Conservation (phyloP, 1,284 basidiomycete genomes). For the Austropuccinia psidii region DNA sequence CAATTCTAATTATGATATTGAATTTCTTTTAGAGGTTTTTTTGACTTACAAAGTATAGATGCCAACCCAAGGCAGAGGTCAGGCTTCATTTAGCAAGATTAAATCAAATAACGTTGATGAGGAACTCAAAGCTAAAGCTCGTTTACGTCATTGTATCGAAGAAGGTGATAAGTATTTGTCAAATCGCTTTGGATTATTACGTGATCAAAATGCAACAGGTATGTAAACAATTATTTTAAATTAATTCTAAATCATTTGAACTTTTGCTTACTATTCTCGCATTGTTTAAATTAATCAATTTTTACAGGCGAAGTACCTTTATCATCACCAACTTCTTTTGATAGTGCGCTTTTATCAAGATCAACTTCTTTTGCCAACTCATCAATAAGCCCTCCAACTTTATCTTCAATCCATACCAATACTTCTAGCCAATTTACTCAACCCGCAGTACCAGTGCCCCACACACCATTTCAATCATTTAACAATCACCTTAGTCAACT, state of each 20-base stretch:
- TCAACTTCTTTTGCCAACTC: not conserved
- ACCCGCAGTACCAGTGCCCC: constrained; percentile 3
- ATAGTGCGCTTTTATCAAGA: too few species aligned
- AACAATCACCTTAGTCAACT: constrained; percentile 35
- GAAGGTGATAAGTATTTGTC: constrained; percentile 16
- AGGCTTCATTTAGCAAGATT: constrained; percentile 8
- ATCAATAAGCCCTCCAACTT: too few species aligned
- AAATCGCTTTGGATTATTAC: constrained; percentile 25
- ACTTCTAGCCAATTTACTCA: not conserved
- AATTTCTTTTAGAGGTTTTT: constrained; percentile 12
- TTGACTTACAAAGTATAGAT: not conserved
- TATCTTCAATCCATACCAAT: too few species aligned
- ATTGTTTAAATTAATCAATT: too few species aligned
- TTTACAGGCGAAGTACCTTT: not conserved
- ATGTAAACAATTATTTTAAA: too few species aligned
- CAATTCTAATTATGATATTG: constrained; percentile 1
- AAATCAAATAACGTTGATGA: not conserved
- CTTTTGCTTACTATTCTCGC: too few species aligned
- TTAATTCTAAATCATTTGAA: not conserved
- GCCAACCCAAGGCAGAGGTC: not conserved
- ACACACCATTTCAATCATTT: constrained; percentile 22
- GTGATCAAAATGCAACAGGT: not conserved
- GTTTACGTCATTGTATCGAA: constrained; percentile 24
- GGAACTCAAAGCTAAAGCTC: not conserved
- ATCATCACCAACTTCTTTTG: not conserved